Evolutionary conservation across 257 asterid species (phyloP).

Genomic region (Fraxinus excelsior): DNA sequence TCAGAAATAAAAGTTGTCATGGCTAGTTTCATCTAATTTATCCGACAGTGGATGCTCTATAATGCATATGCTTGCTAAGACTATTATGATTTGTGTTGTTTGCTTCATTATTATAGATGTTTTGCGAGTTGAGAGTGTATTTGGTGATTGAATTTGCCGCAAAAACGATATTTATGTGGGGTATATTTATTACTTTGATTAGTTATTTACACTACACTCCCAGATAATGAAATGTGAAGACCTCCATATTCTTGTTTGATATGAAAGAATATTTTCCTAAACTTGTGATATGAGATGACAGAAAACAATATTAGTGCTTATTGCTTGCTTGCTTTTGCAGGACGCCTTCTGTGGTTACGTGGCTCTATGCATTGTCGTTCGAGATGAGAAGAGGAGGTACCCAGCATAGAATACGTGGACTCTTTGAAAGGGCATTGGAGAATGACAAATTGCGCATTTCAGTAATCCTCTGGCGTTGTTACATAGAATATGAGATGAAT

Average conservation of each 20-base stretch:
- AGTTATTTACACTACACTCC: neutral
- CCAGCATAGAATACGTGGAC: constrained; percentile 73
- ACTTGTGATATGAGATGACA: neutral
- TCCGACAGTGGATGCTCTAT: neutral
- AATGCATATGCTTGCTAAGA: neutral
- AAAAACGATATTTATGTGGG: neutral
- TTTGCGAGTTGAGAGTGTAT: neutral
- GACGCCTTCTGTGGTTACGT: constrained; percentile 74
- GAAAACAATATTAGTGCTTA: neutral
- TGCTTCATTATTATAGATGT: neutral
- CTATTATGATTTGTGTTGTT: neutral
- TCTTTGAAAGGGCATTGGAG: constrained; percentile 85
- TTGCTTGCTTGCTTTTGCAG: constrained; percentile 44
- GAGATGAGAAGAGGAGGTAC: constrained; percentile 72
- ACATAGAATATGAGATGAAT: constrained; percentile 69
- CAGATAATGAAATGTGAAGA: neutral
- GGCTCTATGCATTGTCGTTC: constrained; percentile 69
- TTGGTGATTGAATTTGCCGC: neutral
- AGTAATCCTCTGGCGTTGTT: constrained; percentile 84
- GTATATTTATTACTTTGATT: no score
- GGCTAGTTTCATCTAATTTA: neutral
- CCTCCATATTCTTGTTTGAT: neutral
- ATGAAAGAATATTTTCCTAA: neutral
- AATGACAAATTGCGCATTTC: constrained; percentile 62
- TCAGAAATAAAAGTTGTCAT: neutral